Conservation (phyloP, 768 basidiomycete species). For the Leccinum arenicola region DNA sequence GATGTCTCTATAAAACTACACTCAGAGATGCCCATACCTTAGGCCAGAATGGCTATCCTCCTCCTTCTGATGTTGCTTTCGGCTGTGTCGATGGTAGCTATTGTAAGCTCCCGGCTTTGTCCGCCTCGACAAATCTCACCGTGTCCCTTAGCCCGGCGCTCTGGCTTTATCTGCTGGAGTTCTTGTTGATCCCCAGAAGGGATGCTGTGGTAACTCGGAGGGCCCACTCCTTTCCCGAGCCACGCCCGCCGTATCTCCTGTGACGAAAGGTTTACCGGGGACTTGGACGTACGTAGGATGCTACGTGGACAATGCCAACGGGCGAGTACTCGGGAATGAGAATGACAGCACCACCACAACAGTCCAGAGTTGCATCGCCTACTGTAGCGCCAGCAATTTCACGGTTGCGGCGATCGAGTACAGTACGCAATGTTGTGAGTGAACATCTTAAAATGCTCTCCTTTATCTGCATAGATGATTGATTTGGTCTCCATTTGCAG, state of each 20-base stretch:
- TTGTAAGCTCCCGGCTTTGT: not conserved
- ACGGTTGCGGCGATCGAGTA: constrained; percentile 73
- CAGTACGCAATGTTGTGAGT: constrained; percentile 48
- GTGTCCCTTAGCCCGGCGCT: not conserved
- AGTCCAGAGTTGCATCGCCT: constrained; percentile 57
- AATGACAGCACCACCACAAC: constrained; percentile 44
- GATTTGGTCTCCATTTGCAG: constrained; percentile 31
- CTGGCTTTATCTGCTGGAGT: not conserved
- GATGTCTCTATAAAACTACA: not conserved
- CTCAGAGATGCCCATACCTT: not conserved
- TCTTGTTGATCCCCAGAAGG: not conserved
- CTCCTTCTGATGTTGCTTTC: not conserved
- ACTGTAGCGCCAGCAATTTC: constrained; percentile 55
- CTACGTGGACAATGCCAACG: constrained; percentile 69
- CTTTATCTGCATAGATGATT: constrained; percentile 4
- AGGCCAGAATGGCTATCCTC: not conserved
- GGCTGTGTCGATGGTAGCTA: not conserved
- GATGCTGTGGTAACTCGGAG: not conserved
- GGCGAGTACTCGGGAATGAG: constrained; percentile 55
- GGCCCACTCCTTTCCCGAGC: not conserved
- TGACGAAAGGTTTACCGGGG: constrained; percentile 49
- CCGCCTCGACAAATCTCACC: not conserved
- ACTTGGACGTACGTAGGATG: constrained; percentile 63
- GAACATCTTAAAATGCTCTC: not conserved
- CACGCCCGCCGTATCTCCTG: constrained; percentile 27